Conservation (phyloP, 1,139 yeast species). For the Groenewaldozyma sp. region DNA sequence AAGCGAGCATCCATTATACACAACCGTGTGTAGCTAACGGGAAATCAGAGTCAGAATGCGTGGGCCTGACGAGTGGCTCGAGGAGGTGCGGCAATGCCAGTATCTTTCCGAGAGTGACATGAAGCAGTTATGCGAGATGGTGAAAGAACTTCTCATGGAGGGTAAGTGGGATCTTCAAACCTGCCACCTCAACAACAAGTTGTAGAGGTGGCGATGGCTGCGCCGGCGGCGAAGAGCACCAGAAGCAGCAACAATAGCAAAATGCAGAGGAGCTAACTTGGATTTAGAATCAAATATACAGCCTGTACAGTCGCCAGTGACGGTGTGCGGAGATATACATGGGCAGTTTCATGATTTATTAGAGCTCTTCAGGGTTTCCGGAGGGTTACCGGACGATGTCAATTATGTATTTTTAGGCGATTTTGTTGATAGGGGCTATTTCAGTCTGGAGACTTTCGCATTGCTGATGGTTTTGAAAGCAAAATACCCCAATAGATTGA, state of each 20-base stretch:
- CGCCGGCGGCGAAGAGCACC: no score
- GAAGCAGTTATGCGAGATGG: constrained; percentile 94
- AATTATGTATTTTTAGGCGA: constrained; percentile 87
- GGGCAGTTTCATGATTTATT: constrained; percentile 95
- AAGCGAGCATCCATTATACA: no score
- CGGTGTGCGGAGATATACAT: constrained; percentile 97
- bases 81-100: constrained; percentile 82
- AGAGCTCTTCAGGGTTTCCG: constrained; percentile 84
- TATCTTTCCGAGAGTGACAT: constrained; percentile 86
- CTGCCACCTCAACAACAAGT: neutral
- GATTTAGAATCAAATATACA: constrained; percentile 73
- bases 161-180: constrained; percentile 18
- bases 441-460: constrained; percentile 86
- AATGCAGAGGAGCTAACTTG: neutral
- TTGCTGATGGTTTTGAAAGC: constrained; percentile 85
- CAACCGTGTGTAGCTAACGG: no score
- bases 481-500: constrained; percentile 68
- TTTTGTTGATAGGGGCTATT: constrained; percentile 95
- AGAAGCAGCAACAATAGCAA: no score
- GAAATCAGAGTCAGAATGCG: no score
- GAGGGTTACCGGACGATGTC: constrained; percentile 77
- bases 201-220: no score
- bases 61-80: constrained; percentile 96
- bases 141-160: constrained; percentile 81
- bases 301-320: constrained; percentile 95